Conservation (phyloP, 2,329 filamentous ascomycete species). For the Fusarium pseudocircinatum region DNA sequence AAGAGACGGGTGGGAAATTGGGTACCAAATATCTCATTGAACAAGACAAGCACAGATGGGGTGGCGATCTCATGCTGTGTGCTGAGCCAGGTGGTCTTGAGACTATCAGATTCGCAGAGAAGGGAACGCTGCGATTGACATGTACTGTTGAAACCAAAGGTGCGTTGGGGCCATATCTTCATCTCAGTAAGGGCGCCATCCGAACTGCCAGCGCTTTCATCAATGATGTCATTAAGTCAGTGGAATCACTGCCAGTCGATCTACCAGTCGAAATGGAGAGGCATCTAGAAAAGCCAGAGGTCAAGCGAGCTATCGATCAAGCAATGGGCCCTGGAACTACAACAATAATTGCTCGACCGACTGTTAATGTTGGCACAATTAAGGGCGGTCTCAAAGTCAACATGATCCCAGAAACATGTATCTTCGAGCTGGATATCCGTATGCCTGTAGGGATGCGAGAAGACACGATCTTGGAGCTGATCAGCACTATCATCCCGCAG, state of each 20-base stretch:
- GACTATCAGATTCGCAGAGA: neutral
- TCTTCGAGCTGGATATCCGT: neutral
- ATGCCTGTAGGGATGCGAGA: neutral
- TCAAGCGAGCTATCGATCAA: neutral
- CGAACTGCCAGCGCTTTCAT: neutral
- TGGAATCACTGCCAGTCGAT: neutral
- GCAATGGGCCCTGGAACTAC: conserved; percentile 1
- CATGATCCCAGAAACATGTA: conserved; percentile 1
- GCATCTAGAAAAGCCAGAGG: neutral
- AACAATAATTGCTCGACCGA: neutral
- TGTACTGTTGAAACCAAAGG: neutral
- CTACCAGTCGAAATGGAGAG: neutral
- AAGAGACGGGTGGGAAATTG: neutral
- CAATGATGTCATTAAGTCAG: neutral
- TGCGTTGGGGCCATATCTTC: neutral
- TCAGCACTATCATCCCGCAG: neutral
- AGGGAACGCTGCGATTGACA: neutral
- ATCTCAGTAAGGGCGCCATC: neutral
- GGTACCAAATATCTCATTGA: neutral
- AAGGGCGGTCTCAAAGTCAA: conserved; percentile 3
- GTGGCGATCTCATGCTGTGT: neutral
- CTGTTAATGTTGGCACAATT: neutral
- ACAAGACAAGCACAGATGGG: neutral
- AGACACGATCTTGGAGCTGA: neutral
- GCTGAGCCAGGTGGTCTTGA: neutral